These are phyloP conservation scores for Coelastrella sp. DNA, from an alignment of 139 green algal species.

Conservation along the genomic window DNA sequence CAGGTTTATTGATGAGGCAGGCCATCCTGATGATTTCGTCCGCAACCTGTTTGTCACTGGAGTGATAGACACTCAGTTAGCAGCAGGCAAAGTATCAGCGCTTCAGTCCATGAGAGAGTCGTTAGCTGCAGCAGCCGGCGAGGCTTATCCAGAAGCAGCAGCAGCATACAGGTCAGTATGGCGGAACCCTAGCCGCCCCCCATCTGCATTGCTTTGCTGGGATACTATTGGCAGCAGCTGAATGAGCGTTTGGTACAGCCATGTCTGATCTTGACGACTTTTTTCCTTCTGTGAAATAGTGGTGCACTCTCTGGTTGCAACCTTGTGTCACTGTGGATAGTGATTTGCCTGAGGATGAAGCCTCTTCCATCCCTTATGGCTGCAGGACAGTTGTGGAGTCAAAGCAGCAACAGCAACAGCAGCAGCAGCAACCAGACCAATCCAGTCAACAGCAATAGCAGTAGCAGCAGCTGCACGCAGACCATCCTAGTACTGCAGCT, in stretches of 20 bases:
- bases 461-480: background rate
- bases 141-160: background rate
- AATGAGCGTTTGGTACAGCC: background rate
- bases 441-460: background rate
- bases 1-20: constrained; percentile 56
- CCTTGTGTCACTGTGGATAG: background rate
- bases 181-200: background rate
- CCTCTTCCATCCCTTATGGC: background rate
- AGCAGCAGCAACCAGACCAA: background rate
- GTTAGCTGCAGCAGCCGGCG: background rate
- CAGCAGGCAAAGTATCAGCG: background rate
- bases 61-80: constrained; percentile 49
- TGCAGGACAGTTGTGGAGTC: background rate
- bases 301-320: background rate
- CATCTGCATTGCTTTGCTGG: background rate
- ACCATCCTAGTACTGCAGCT: no score
- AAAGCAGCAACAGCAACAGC: background rate
- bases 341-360: background rate
- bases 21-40: constrained; percentile 56
- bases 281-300: no score
- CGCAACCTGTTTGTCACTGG: constrained; percentile 12
- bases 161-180: background rate
- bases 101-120: background rate
- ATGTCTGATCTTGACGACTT: no score
- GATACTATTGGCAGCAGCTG: background rate